These are phyloP conservation scores for Limnanthes douglasii DNA, from an alignment of 345 rosid species.

Conservation along the genomic window DNA sequence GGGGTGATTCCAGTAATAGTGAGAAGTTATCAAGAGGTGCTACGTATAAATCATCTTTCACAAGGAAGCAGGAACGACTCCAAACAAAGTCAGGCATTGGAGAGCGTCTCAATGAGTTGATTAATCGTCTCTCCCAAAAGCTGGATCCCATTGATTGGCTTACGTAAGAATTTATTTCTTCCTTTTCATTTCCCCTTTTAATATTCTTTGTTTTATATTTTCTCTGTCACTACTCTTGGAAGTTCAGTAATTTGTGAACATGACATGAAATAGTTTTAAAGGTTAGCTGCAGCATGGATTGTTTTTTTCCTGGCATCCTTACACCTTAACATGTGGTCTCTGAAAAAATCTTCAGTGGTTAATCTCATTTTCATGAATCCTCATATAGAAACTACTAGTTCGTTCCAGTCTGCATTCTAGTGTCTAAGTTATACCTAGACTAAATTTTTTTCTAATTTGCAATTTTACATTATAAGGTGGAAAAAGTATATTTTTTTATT, in stretches of 20 bases:
- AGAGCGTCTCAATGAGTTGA: constrained; percentile 47
- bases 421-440: too few relatives aligned
- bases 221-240: background rate
- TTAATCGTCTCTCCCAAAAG: constrained; percentile 44
- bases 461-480: too few relatives aligned
- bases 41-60: constrained; percentile 35
- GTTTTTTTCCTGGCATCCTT: background rate
- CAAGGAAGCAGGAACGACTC: constrained; percentile 53
- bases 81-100: constrained; percentile 29
- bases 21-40: constrained; percentile 38
- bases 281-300: background rate
- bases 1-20: constrained; percentile 34
- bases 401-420: too few relatives aligned
- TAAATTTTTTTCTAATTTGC: too few relatives aligned
- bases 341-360: background rate
- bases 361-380: background rate
- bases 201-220: background rate
- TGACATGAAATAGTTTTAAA: background rate
- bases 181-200: constrained; percentile 1
- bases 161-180: constrained; percentile 47
- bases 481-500: too few relatives aligned
- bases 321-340: too few relatives aligned
- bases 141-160: constrained; percentile 99
- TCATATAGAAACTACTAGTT: too few relatives aligned
- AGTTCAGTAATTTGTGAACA: constrained; percentile 1